Evolutionary conservation across 2,329 filamentous ascomycete species (phyloP).

Genomic region (Fusarium ramigenum): DNA sequence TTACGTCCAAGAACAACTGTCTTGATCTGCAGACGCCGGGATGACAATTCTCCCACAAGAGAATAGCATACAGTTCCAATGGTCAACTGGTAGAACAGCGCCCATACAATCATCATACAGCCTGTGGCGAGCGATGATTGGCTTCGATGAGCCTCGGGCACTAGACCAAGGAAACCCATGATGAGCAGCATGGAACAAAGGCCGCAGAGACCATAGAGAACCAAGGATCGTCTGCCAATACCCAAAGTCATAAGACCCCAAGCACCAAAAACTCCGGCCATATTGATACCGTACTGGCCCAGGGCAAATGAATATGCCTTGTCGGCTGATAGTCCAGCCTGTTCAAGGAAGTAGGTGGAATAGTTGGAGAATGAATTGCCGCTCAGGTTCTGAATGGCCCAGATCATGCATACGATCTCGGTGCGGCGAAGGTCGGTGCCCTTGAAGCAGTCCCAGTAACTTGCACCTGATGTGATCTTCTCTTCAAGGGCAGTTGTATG

Average conservation of each 20-base stretch:
- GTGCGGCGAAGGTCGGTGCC: slow-evolving; percentile 82
- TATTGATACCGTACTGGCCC: slow-evolving; percentile 75
- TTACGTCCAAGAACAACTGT: slow-evolving; percentile 88
- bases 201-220: slow-evolving; percentile 77
- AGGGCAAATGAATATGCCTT: slow-evolving; percentile 69
- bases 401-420: slow-evolving; percentile 72
- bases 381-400: slow-evolving; percentile 71
- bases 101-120: slow-evolving; percentile 86
- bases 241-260: slow-evolving; percentile 83
- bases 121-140: slow-evolving; percentile 79
- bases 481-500: slow-evolving; percentile 86
- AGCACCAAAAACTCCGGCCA: slow-evolving; percentile 81
- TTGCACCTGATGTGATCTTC: slow-evolving; percentile 76
- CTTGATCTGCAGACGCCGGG: slow-evolving; percentile 86
- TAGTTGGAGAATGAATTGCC: slow-evolving; percentile 73
- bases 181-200: slow-evolving; percentile 81
- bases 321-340: slow-evolving; percentile 63
- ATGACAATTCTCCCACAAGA: slow-evolving; percentile 84
- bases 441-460: slow-evolving; percentile 85
- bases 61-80: slow-evolving; percentile 93
- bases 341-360: slow-evolving; percentile 70
- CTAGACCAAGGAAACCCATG: slow-evolving; percentile 84
- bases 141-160: slow-evolving; percentile 66
- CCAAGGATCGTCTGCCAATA: slow-evolving; percentile 79
- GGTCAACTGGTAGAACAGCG: slow-evolving; percentile 84